A percentile compares a stretch with the other conserved stretches of the same genome.
Evolutionary conservation across 768 basidiomycete species (phyloP).

Genomic region (Tephrocybe sp.): DNA sequence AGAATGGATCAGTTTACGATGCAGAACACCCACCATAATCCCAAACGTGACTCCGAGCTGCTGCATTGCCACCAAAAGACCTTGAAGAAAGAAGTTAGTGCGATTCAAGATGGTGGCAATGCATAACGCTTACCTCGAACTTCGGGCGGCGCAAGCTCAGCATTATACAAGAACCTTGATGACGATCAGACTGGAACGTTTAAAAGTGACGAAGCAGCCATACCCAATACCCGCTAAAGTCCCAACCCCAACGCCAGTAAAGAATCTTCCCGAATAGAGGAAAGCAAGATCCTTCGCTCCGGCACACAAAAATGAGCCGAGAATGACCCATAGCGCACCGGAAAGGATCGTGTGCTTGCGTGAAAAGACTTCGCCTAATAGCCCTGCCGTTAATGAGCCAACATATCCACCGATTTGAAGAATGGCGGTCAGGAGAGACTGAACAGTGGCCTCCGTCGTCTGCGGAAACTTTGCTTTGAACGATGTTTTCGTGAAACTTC

Average conservation of each 20-base stretch:
- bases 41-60: slow-evolving; percentile 17
- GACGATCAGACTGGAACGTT: background rate
- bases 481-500: slow-evolving; percentile 13
- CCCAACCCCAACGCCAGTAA: slow-evolving; percentile 15
- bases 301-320: slow-evolving; percentile 16
- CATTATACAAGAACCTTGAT: slow-evolving; percentile 13
- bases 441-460: slow-evolving; percentile 12
- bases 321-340: slow-evolving; percentile 15
- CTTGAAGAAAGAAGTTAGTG: background rate
- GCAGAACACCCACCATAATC: slow-evolving; percentile 11
- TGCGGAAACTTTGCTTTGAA: slow-evolving; percentile 13
- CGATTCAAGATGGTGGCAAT: background rate
- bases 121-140: slow-evolving; percentile 6
- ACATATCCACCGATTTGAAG: slow-evolving; percentile 17
- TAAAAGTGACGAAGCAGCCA: background rate
- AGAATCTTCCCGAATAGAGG: slow-evolving; percentile 17
- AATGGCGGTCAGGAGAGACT: slow-evolving; percentile 16
- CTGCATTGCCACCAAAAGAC: slow-evolving; percentile 17
- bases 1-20: background rate
- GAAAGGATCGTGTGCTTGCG: slow-evolving; percentile 17
- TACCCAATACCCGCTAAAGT: slow-evolving; percentile 16
- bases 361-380: slow-evolving; percentile 16
- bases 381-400: slow-evolving; percentile 15
- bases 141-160: slow-evolving; percentile 17
- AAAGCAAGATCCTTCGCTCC: slow-evolving; percentile 14